Base-by-base conservation (phyloP, 495 filamentous ascomycete species). In the Hyaloscypha variabilis region DNA sequence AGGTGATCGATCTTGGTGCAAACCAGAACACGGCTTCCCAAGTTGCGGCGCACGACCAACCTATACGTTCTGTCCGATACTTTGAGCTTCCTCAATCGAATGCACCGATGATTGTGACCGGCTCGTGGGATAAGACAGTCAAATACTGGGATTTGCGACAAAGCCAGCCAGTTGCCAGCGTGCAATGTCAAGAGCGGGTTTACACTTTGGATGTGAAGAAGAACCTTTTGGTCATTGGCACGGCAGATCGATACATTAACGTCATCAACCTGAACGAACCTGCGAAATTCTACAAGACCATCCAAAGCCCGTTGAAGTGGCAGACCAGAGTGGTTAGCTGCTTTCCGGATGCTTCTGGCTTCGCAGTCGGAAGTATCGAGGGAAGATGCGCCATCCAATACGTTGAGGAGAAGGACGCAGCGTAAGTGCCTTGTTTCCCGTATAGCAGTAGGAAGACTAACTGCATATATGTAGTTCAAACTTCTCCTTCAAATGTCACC, bases 401-500 rank as follows among this genome's bases (percentile, higher is more conserved):
- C 72, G 88, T 92, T 13, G 91, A 96, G 61, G 92, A 96, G 21
- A 95, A 94, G 74, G 90, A 97, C 71, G 81, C 87, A 17, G 83
- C 71, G 88, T 90, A 82, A 64, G 78, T 76, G n/a, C 31, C 56
- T n/a, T 6, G 10, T 21, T 28, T 46, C 34, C 57, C 2, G 51
- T 23, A 1, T 58, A 2, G 5, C 46, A 39, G 10, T 25, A 30
- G 8, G 59, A 11, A 57, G 24, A 28, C 30, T 66, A 36, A 56
- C 21, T 64, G 53, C 60, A 26, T 19, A 72, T 66, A 69, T 24
- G 58, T 60, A 88, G 85, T 70, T 87, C 85, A 60, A 95, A 95
- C 75, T 94, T 97, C 79, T 90, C 88, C 28, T 97, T 96, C 83
- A 96, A 94, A 77, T 97, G 94, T 75, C 94, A 97, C 73, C 91